These are phyloP conservation scores for Melastoma malabathricum DNA, from an alignment of 345 rosid genomes.

Conservation along the genomic window DNA sequence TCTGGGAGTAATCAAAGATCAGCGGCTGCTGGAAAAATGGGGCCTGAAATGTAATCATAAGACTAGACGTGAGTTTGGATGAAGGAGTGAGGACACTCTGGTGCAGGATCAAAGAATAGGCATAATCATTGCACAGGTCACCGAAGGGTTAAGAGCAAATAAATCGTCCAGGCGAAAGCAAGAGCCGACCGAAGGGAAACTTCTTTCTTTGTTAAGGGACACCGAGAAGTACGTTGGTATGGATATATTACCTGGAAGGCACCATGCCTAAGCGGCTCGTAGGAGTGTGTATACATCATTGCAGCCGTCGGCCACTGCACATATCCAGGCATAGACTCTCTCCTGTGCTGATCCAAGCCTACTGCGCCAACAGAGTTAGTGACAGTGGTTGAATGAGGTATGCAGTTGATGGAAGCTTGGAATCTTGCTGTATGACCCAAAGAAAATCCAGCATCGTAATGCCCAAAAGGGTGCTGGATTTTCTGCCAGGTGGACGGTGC, in stretches of 20 bases:
- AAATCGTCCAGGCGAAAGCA: too few species aligned
- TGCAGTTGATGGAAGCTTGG: constrained; percentile 35
- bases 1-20: constrained; percentile 63
- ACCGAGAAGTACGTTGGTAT: constrained; percentile 1
- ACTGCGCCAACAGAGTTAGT: constrained; percentile 40
- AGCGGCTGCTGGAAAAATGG: constrained; percentile 74
- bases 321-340: constrained; percentile 33
- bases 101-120: too few species aligned
- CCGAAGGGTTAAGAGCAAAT: too few species aligned
- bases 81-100: too few species aligned
- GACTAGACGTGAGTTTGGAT: too few species aligned
- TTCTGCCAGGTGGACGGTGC: constrained; percentile 47
- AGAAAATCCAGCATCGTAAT: constrained; percentile 43
- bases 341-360: constrained; percentile 32
- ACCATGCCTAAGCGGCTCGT: constrained; percentile 61
- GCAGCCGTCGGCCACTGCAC: constrained; percentile 77
- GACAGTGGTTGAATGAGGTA: constrained; percentile 38
- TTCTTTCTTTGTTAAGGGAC: not conserved
- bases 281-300: constrained; percentile 76
- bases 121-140: too few species aligned
- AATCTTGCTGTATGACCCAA: constrained; percentile 48
- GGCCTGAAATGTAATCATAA: constrained; percentile 24
- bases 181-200: too few species aligned
- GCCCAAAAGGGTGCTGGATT: constrained; percentile 52
- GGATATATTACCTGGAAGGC: constrained; percentile 51